Evolutionary conservation across 2,329 filamentous ascomycete species (phyloP), one percentile per base, ranked within the genome.

Genomic region (Pseudocercospora vitis): DNA sequence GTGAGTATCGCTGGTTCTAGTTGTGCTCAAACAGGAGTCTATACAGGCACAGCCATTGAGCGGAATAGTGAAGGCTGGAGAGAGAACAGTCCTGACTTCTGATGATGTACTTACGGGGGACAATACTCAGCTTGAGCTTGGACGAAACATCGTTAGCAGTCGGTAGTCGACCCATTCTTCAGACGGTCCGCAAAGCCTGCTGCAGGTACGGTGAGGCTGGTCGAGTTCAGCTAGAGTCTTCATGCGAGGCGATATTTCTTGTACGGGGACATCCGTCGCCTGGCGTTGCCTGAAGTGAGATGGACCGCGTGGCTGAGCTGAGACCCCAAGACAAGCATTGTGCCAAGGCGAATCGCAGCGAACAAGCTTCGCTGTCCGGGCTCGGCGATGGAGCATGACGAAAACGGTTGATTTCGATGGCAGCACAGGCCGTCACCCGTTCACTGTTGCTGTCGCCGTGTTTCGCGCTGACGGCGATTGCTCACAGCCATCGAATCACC

Each of bases 91-190:
- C n/a, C n/a, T n/a, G n/a, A 19, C 37, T n/a, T 19, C 5, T 8
- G 16, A 19, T 40, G 19, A 33, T 35, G 21, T 19, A 68, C 76
- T 68, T 73, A 79, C 76, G 71, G 52, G 75, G 70, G 24, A 72
- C 71, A 39, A 79, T 73, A 55, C 66, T 71, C 35, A 78, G 62
- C 37, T 65, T 71, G 23, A 73, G 65, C 6, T 68, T 65, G 21
- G 66, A 60, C 7, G 74, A 67, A 48, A 79, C 78, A 64, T 79
- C 76, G 12, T 59, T 61, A 31, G 62, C 62, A 2, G 65, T 71
- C 29, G 76, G 76, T 40, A 78, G 67, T 50, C 74, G 73, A 49
- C 73, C 70, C 44, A 68, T 68, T 35, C 51, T 19, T 40, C 12
- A 24, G 3, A 1, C 21, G 35, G 52, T 33, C 49, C 48, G 39